Evolutionary conservation across 192 early-diverging fungal species (phyloP), one percentile per base, ranked within the genome.

Genomic region (Coemansia sp.): DNA sequence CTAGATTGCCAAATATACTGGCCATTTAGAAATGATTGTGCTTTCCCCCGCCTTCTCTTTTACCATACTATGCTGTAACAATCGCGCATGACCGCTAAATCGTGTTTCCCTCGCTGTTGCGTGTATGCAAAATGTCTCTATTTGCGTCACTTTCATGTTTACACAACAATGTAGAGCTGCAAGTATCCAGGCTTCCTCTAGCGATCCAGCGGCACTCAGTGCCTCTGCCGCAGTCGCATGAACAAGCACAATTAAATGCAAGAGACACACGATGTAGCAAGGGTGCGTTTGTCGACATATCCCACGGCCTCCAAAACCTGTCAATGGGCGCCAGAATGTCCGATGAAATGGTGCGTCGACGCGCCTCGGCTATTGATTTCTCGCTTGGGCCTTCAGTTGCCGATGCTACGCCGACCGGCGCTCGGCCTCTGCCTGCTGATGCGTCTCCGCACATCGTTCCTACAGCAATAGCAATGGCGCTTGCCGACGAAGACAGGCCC

Each of bases 361-460:
- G 57, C 1, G 57, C 57, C 18, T 59, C 57, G n/a, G 57, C 57
- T n/a, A 59, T 59, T 9, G 16, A 59, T n/a, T 59, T 59, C 39
- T n/a, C 57, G n/a, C 57, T 59, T 16, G 57, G 57, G 1, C 22
- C 51, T 26, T 54, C 51, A 2, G 13, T 19, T 22, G 19, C 51
- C 13, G 51, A 18, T 49, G 4, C n/a, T 18, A 8, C 47, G n/a
- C 47, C 2, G 18, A 18, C 8, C 47, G 47, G 7, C 5, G n/a
- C 16, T 18, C 16, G 47, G 7, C 47, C 11, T 18, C 8, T 6
- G 3, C 47, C 16, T 16, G 4, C 19, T 8, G 47, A 49, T 49
- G 47, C 6, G 5, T 18, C 11, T 16, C 2, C n/a, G 6, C 6
- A 7, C 6, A 18, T 18, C 19, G 47, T 49, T 18, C n/a, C 47